Base-by-base conservation (phyloP, 495 filamentous ascomycete species). In the Penicillium parvum region DNA sequence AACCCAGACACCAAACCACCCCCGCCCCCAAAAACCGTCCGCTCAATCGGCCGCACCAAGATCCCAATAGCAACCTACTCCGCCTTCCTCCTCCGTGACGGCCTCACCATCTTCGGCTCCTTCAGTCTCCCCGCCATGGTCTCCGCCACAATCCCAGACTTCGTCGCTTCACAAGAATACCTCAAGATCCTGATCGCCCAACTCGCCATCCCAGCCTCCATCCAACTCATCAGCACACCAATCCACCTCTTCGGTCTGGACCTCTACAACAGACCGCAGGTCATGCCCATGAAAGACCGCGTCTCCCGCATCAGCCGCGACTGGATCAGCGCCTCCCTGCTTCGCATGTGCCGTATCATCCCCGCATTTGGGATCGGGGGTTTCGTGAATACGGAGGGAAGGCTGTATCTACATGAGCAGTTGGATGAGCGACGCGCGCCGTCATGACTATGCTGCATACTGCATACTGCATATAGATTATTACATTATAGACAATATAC, bases 341-440 rank as follows among this genome's bases (percentile, higher is more conserved):
- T 88, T 41, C 73, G 90, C 53, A 85, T 95, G 67, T 84, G 83
- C 45, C 76, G 90, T 43, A 94, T 95, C 52, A 75, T 96, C 33
- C 89, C 89, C 37, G 90, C 90, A 1, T 95, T 95, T 75, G 90
- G 90, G 6, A 70, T 95, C 19, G 90, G 90, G 0, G 89, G 89
- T 1, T 88, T 94, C 34, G 78, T 91, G 5, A 96, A 95, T 66
- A 69, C 71, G 25, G 77, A 80, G 51, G 76, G 62, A 0, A 43
- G 62, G 7, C 49, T 61, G n/a, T 61, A 55, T 40, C 39, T 65
- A 33, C 62, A 65, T 32, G 52, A 60, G 3, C 52, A 61, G 45
- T 34, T 63, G 19, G 55, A 59, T 43, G 54, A 40, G 23, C 43
- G 43, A 7, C 37, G 49, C 17, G 32, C 22, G 8, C 34, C 36